Conservation (phyloP, 176 grass and related monocot species). For the Saccharum spontaneum region DNA sequence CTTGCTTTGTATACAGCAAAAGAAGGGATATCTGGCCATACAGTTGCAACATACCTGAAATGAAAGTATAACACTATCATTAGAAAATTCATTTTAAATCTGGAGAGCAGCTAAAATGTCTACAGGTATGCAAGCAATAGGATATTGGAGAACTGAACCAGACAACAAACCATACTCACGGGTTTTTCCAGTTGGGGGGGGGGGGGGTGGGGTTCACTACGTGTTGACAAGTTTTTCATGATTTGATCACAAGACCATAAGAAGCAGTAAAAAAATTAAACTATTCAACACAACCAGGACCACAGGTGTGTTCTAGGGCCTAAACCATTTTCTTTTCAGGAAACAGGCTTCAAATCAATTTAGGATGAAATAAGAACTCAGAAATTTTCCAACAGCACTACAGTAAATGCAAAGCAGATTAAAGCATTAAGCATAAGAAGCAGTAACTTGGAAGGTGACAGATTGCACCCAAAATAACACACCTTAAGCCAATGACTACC, state of each 20-base stretch:
- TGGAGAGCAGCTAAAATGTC: not conserved
- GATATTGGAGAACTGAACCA: not conserved
- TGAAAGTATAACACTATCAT: constrained; percentile 19
- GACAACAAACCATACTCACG: not conserved
- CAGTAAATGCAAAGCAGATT: constrained; percentile 22
- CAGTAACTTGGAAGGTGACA: not conserved
- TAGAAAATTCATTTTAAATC: constrained; percentile 16
- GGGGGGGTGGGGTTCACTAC: not conserved
- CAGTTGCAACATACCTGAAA: constrained; percentile 88
- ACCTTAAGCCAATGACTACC: constrained; percentile 9
- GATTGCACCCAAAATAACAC: not conserved
- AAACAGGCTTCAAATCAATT: not conserved
- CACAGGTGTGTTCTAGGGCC: not conserved
- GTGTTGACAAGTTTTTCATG: not conserved
- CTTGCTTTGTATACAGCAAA: constrained; percentile 91
- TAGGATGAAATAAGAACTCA: not conserved
- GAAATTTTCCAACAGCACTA: not conserved
- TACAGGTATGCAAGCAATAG: not conserved
- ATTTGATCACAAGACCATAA: not conserved
- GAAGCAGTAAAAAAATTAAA: not conserved
- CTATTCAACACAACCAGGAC: not conserved
- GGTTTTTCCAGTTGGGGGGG: not conserved
- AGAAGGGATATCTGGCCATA: constrained; percentile 98
- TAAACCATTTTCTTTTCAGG: not conserved
- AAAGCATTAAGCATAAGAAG: not conserved